Evolutionary conservation across 2,329 filamentous ascomycete species (phyloP), one percentile per base, ranked within the genome.

Genomic region (Trichophyton rubrum): DNA sequence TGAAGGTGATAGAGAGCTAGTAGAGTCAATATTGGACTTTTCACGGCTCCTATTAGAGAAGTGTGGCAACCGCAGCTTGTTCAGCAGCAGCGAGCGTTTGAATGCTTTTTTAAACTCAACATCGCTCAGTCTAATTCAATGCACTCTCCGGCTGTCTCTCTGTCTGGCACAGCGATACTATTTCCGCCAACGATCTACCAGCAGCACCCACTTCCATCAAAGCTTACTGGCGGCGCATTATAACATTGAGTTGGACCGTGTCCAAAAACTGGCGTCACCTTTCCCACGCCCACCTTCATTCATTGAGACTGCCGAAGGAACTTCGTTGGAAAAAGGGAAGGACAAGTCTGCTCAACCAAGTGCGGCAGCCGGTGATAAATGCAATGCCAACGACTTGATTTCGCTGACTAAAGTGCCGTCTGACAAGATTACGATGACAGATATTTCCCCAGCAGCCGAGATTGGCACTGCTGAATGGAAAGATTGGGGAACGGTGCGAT

Each of bases 21-120:
- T 97, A 60, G 86, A 95, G 71, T 80, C 83, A 33, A 81, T 97
- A 59, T 79, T 99, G 62, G 80, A 83, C 67, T 99, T 99, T 73
- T 96, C 91, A 22, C 84, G 87, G 63, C 82, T 95, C 72, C 80
- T 99, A 33, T 77, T 97, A 58, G 90, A 97, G 71, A 93, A 96
- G 71, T 99, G 93, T 74, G 93, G 92, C 62, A 99, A 99, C 71
- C 82, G 95, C 67, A 96, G 91, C 76, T 85, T 99, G 68, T 99
- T 97, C 73, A 89, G 87, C 63, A 99, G 93, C 78, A 97, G 92
- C 72, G 81, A 86, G 66, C 89, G 95, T 68, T 78, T 99, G 63
- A 93, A 92, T 71, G 86, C 91, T 70, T 81, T 99, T 45, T 82
- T 99, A 62, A 89, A 96, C 73, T 92, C 88, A 51, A 92, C 89